Evolutionary conservation across 169 alveolate genomes (phyloP).

Genomic region (Plasmodium malariae): DNA sequence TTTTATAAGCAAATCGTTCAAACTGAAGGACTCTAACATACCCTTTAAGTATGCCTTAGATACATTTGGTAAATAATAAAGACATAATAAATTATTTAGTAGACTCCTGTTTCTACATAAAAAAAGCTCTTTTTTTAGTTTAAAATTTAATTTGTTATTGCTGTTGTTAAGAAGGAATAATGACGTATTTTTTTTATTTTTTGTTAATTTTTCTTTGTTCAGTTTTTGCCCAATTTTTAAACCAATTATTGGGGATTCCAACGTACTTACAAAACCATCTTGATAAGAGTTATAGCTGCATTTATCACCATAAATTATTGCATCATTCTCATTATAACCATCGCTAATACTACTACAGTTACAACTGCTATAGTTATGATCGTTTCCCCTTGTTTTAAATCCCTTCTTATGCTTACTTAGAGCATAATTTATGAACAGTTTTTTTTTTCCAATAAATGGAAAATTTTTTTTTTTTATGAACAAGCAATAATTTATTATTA

Average conservation of each 20-base stretch:
- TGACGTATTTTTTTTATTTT: background rate
- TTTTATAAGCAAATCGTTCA: conserved; percentile 34
- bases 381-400: background rate
- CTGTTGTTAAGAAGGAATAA: background rate
- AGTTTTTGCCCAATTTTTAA: background rate
- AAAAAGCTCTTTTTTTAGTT: background rate
- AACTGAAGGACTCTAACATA: conserved; percentile 5
- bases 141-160: background rate
- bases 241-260: conserved; percentile 71
- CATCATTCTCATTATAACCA: too few species aligned
- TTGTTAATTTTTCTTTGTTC: background rate
- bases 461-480: background rate
- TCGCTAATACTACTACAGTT: too few species aligned
- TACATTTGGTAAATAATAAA: conserved; percentile 31
- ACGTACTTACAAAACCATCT: conserved; percentile 7
- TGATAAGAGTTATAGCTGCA: too few species aligned
- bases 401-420: background rate
- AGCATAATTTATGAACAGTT: background rate
- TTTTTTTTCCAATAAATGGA: background rate
- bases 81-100: conserved; percentile 32
- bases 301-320: too few species aligned
- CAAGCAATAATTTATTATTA: background rate
- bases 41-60: conserved; percentile 25
- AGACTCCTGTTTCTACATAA: background rate
- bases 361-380: too few species aligned